These are phyloP conservation scores for Vachellia collinsii DNA, from an alignment of 306 rosid species.

Conservation along the genomic window DNA sequence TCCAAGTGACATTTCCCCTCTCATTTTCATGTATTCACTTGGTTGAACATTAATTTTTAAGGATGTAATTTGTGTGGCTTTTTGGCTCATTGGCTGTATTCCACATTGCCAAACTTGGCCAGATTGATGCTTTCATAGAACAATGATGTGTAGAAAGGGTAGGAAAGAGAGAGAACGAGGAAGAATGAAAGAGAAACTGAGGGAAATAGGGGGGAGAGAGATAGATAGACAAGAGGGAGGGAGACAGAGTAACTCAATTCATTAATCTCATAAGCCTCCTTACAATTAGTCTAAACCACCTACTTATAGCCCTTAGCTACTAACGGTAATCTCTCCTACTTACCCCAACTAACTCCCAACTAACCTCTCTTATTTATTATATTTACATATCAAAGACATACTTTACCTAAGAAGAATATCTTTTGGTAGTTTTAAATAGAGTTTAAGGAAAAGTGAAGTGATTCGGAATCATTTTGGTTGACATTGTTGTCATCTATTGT, in stretches of 20 bases:
- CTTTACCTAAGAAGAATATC: background rate
- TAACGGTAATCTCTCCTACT: background rate
- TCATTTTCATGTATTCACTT: background rate
- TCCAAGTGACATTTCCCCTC: background rate
- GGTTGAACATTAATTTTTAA: background rate
- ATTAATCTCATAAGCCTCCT: background rate
- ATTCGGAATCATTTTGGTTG: constrained; percentile 10
- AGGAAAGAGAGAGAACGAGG: background rate
- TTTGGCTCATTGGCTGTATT: constrained; percentile 22
- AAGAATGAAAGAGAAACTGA: background rate
- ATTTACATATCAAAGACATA: background rate
- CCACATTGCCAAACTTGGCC: constrained; percentile 2
- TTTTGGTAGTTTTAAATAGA: background rate
- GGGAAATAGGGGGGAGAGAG: background rate
- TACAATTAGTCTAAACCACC: background rate
- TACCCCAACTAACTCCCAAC: background rate
- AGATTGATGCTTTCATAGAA: constrained; percentile 6
- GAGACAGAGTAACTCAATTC: background rate
- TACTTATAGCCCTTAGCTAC: background rate
- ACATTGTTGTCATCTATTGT: background rate
- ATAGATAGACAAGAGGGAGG: background rate
- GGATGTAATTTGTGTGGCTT: background rate
- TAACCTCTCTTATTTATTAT: background rate
- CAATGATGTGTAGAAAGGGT: background rate
- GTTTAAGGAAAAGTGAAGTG: constrained; percentile 8